A percentile compares a stretch with the other conserved stretches of the same genome.
Conservation (phyloP, 768 basidiomycete genomes). For the Rhodotorula diobovata region DNA sequence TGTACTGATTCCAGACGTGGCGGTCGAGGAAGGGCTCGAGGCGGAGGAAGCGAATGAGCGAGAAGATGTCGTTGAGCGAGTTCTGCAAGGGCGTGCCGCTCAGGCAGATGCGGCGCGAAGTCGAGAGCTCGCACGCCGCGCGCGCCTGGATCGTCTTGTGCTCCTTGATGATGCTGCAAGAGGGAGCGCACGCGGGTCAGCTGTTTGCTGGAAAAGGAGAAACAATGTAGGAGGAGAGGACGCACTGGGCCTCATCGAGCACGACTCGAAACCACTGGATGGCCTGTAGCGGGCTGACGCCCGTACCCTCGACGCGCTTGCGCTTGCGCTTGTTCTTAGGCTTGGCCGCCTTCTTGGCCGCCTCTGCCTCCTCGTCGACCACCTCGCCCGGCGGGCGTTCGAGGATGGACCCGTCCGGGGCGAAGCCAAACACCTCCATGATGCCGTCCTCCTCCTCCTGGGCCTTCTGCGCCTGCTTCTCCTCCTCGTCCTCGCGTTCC, state of each 20-base stretch:
- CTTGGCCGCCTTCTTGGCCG: slow-evolving; percentile 39
- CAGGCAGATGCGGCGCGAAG: slow-evolving; percentile 85
- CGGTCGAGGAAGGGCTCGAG: slow-evolving; percentile 90
- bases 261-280: slow-evolving; percentile 76
- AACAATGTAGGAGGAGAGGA: background rate
- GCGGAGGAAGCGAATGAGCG: slow-evolving; percentile 91
- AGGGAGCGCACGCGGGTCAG: background rate
- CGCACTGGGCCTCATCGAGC: slow-evolving; percentile 45
- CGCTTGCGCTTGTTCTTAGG: slow-evolving; percentile 63
- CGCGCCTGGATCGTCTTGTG: slow-evolving; percentile 87
- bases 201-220: background rate
- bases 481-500: slow-evolving; percentile 63
- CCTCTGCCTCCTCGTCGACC: slow-evolving; percentile 57
- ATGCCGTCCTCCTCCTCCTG: slow-evolving; percentile 45
- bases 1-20: slow-evolving; percentile 83
- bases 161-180: slow-evolving; percentile 85
- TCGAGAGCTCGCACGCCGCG: slow-evolving; percentile 89
- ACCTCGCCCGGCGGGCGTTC: slow-evolving; percentile 30
- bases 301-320: slow-evolving; percentile 63
- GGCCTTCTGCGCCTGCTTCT: slow-evolving; percentile 2
- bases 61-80: slow-evolving; percentile 96
- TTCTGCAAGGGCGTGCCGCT: slow-evolving; percentile 99
- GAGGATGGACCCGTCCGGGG: slow-evolving; percentile 64
- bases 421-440: slow-evolving; percentile 60
- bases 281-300: slow-evolving; percentile 75